Base-by-base conservation (phyloP, 331 rosid species). In the Cydonia oblonga region DNA sequence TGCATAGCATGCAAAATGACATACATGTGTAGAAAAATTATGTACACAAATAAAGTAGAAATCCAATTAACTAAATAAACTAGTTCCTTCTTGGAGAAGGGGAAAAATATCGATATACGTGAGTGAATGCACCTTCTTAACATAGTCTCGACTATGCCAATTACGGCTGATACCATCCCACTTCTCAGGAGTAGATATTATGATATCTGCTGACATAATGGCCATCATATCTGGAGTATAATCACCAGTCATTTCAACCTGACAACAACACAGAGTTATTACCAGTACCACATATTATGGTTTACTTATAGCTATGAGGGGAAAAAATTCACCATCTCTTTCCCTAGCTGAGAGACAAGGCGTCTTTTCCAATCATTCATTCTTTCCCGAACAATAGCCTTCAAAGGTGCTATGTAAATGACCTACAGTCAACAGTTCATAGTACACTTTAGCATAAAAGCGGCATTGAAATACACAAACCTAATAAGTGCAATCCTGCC, bases 241-340 rank as follows among this genome's bases (percentile, higher is more conserved):
- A 81, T 93, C 98, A 73, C 98, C 98, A 1, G 98, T 93, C 98
- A 93, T 93, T 82, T 93, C 98, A 84, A 93, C 98, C 98, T 93
- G 86, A 77, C 71, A 49, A 73, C 65, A 69, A 40, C 15, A 66
- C 60, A 51, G 74, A 59, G 77, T 66, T 56, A 77, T 35, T 76
- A 74, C 65, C 74, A 75, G 25, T 40, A 56, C 69, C 74, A 71
- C 49, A 61, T 11, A 51, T 68, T 61, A 73, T 58, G 59, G 70
- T 51, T 18, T 42, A 18, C 26, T 49, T 68, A 63, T 5, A 4
- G 23, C 35, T 44, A 28, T 13, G 2, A 63, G 24, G 2, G n/a
- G 1, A 46, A 13, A 63, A 20, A 51, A 46, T 0, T 72, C 78
- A 93, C 98, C 97, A 93, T 93, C 69, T 89, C 76, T 79, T 93